Evolutionary conservation across 306 rosid genomes (phyloP).

Genomic region (Acmispon strigosus): DNA sequence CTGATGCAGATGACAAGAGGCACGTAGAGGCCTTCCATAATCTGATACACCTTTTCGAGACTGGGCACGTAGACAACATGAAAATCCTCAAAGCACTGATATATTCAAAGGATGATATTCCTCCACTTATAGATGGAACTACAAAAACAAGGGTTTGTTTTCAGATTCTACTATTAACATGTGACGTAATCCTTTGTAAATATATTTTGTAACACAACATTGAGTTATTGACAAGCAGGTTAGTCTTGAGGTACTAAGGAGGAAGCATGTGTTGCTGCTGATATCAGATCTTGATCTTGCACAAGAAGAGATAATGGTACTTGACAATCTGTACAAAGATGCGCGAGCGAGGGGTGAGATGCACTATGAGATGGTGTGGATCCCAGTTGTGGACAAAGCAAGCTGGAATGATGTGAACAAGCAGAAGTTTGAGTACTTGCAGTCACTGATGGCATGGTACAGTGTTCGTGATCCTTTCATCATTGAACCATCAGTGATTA

Average conservation of each 20-base stretch:
- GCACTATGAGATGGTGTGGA: slow-evolving; percentile 71
- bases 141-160: slow-evolving; percentile 36
- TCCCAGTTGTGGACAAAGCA: slow-evolving; percentile 51
- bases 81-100: slow-evolving; percentile 55
- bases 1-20: slow-evolving; percentile 49
- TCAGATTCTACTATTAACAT: background rate
- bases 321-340: slow-evolving; percentile 36
- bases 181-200: background rate
- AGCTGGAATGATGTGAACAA: slow-evolving; percentile 25
- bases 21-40: slow-evolving; percentile 49
- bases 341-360: slow-evolving; percentile 25
- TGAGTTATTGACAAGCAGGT: slow-evolving; percentile 32
- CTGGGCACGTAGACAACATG: slow-evolving; percentile 62
- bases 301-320: slow-evolving; percentile 57
- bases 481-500: slow-evolving; percentile 53
- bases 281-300: slow-evolving; percentile 70
- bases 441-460: slow-evolving; percentile 59
- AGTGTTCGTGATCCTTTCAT: slow-evolving; percentile 50
- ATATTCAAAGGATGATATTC: slow-evolving; percentile 47
- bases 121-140: slow-evolving; percentile 42
- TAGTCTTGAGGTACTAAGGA: slow-evolving; percentile 56
- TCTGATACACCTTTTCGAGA: slow-evolving; percentile 45
- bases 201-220: background rate
- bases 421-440: slow-evolving; percentile 45
- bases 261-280: slow-evolving; percentile 70